A percentile compares a stretch with the other conserved stretches of the same genome.
Evolutionary conservation across 2,329 filamentous ascomycete species (phyloP).

Genomic region (Rutstroemia sp.): DNA sequence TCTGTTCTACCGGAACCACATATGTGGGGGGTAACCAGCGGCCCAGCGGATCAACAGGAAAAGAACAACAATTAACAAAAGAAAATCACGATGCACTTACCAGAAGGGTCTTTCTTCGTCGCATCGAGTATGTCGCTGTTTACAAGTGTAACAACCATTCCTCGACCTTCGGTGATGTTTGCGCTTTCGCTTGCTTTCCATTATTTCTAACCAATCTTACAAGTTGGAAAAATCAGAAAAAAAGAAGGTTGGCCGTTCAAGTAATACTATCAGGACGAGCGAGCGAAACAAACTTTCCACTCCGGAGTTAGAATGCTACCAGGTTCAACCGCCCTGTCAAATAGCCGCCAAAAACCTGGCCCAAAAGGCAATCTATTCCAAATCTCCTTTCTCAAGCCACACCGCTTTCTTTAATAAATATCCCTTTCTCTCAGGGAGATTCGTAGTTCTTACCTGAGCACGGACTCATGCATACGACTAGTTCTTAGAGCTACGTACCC

Average conservation of each 20-base stretch:
- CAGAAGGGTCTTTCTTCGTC: constrained; percentile 3
- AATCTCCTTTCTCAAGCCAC: not conserved
- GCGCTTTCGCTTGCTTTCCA: constrained; percentile 1
- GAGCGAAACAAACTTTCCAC: not conserved
- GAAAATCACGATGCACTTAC: not conserved
- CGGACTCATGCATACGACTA: not conserved
- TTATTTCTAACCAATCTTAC: not conserved
- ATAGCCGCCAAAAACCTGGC: not conserved
- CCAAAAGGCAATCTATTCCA: not conserved
- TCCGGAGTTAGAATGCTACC: not conserved
- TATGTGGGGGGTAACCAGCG: not conserved
- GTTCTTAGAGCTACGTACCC: not conserved
- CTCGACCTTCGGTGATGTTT: constrained; percentile 2
- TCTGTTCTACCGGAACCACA: not conserved
- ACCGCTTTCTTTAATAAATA: not conserved
- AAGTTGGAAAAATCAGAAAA: not conserved
- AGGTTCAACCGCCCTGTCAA: not conserved
- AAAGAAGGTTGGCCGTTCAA: not conserved
- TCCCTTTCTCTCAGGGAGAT: not conserved
- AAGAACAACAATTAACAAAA: too few species aligned
- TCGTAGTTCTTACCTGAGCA: not conserved
- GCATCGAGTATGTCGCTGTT: constrained; percentile 4
- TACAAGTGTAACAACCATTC: constrained; percentile 4
- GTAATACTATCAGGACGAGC: not conserved
- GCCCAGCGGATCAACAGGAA: not conserved